These are phyloP conservation scores for Xylaria sp. DNA, from an alignment of 2,329 filamentous ascomycete species.

Conservation along the genomic window DNA sequence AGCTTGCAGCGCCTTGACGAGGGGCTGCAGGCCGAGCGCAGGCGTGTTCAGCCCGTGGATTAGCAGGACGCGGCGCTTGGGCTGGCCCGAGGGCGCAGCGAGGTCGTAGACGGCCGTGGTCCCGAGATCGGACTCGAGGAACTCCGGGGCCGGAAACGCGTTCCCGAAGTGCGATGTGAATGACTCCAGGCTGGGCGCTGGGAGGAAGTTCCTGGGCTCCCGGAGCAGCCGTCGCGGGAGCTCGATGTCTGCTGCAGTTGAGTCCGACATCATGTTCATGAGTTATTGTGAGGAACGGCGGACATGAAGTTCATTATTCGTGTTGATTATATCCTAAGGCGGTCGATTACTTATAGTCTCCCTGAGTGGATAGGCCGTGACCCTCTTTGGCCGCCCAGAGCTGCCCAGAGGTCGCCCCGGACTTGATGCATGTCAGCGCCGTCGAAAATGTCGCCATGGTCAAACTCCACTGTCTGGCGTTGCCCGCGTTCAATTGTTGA, in stretches of 20 bases:
- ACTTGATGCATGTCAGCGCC: neutral
- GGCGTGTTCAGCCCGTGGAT: slow-evolving; percentile 27
- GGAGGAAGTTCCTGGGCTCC: slow-evolving; percentile 7
- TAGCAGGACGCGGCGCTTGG: slow-evolving; percentile 14
- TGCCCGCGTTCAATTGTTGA: too few relatives aligned
- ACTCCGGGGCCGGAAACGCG: slow-evolving; percentile 16
- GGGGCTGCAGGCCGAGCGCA: slow-evolving; percentile 18
- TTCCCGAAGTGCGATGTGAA: slow-evolving; percentile 21
- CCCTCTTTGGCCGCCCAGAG: neutral
- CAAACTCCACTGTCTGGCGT: too few relatives aligned
- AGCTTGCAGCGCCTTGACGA: slow-evolving; percentile 12
- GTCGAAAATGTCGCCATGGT: neutral
- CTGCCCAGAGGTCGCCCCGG: too few relatives aligned
- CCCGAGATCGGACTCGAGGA: slow-evolving; percentile 25
- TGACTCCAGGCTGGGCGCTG: slow-evolving; percentile 11
- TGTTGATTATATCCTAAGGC: neutral
- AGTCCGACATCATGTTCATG: slow-evolving; percentile 1
- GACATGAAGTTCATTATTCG: too few relatives aligned
- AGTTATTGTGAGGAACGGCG: neutral
- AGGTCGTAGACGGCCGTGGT: slow-evolving; percentile 21
- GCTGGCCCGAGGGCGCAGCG: slow-evolving; percentile 9
- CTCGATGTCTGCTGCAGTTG: neutral
- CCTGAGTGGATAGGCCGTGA: neutral
- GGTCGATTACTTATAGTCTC: neutral
- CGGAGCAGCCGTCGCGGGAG: slow-evolving; percentile 1